Base-by-base conservation (phyloP, 768 basidiomycete genomes). In the Polyporus arcularius region DNA sequence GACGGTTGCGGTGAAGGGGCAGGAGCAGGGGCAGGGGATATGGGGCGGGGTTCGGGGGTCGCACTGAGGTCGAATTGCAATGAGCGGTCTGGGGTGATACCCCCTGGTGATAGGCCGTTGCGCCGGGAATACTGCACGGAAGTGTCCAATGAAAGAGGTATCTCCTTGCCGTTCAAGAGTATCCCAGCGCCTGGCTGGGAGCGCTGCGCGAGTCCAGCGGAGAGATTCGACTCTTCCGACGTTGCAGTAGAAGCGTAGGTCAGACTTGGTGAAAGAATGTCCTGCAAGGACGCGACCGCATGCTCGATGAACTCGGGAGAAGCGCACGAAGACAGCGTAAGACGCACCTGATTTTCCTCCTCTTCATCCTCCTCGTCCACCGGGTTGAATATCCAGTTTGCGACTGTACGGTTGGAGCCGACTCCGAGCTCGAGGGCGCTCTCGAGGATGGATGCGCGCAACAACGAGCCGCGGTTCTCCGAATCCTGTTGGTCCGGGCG, bases 371-470 rank as follows among this genome's bases (percentile, higher is more conserved):
- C 86, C 43, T 78, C 75, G 30, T 83, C 65, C 1, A 85, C 74
- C 48, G 86, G 84, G 59, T 82, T 85, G 71, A 90, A 90, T 69
- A 91, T 88, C 85, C 89, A 89, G 61, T 86, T 77, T 5, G 87
- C 81, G 18, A 90, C 83, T 30, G 83, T 78, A 16, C 80, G 76
- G 62, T 82, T 88, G 38, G 73, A 79, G 35, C 82, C 81, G 18
- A 90, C 69, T 3, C 89, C 89, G 12, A 91, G 80, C 69, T 88
- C 76, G 41, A 90, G 78, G 7, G 89, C 89, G 7, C 80, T 86
- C 67, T 91, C 88, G 42, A 90, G 81, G 26, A 91, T 88, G 15
- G 88, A 90, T 1, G 89, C 88, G 15, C 89, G 82, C 18, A 90
- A 76, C 14, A 81, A 71, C 0, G 87, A 87, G 67, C 85, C 78